A percentile compares a stretch with the other conserved stretches of the same genome.
Conservation (phyloP, 768 basidiomycete genomes). For the Chalciporus sphaerocephalus region DNA sequence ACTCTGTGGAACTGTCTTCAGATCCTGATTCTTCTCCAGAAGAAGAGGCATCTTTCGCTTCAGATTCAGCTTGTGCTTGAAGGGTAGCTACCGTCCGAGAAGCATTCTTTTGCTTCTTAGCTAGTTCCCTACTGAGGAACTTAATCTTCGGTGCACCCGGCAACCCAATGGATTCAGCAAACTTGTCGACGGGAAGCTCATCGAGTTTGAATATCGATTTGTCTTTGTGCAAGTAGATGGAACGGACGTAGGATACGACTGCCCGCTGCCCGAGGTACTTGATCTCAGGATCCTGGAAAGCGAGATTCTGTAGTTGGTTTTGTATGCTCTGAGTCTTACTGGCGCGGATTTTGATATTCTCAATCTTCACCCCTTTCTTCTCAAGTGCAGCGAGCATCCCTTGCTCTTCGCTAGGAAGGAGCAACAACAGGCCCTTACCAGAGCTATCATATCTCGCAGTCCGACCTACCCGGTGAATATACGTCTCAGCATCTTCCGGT, state of each 20-base stretch:
- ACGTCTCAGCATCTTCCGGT: conserved; percentile 95
- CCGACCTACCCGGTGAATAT: conserved; percentile 94
- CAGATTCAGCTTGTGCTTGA: conserved; percentile 29
- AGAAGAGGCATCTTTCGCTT: conserved; percentile 9
- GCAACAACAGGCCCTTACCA: conserved; percentile 78
- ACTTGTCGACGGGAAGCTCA: conserved; percentile 76
- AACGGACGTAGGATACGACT: conserved; percentile 93
- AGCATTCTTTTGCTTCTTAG: conserved; percentile 75
- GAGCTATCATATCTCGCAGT: conserved; percentile 91
- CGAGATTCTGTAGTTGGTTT: conserved; percentile 86
- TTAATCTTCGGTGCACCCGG: conserved; percentile 96
- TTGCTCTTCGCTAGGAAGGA: conserved; percentile 88
- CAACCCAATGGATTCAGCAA: conserved; percentile 85
- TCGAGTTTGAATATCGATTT: conserved; percentile 87
- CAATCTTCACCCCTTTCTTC: conserved; percentile 65
- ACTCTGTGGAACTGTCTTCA: conserved; percentile 26
- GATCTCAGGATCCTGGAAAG: conserved; percentile 93
- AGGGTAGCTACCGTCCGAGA: conserved; percentile 42
- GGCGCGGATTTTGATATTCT: conserved; percentile 81
- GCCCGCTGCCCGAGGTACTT: conserved; percentile 95
- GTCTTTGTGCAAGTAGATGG: conserved; percentile 89
- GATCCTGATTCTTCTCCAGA: conserved; percentile 20
- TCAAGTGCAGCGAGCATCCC: conserved; percentile 75
- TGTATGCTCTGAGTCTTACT: conserved; percentile 84
- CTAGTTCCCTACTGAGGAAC: conserved; percentile 63